A percentile compares a stretch with the other conserved stretches of the same genome.
phyloP scores from a whole-genome alignment of 2,329 filamentous ascomycete genomes.

The Hymenoscyphus linearis region DNA sequence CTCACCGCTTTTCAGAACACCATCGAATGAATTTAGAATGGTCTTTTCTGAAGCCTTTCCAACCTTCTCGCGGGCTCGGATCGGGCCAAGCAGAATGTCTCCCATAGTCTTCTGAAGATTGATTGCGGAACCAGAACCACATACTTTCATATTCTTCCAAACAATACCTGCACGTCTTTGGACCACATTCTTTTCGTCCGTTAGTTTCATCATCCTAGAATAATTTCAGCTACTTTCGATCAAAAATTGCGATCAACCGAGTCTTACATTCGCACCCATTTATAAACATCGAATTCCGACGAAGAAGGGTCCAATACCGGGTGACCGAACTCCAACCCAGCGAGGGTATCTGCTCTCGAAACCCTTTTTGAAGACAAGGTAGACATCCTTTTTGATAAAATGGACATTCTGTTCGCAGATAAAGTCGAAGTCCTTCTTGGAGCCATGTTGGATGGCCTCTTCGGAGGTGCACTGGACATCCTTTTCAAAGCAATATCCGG shows the following conservation, averaged over 20 bases:
- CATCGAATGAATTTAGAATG: constrained; percentile 61
- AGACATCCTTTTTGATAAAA: no score
- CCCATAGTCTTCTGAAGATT: constrained; percentile 65
- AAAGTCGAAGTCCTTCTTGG: no score
- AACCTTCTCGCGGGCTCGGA: constrained; percentile 52
- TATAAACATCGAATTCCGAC: constrained; percentile 48
- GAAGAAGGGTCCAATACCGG: constrained; percentile 47
- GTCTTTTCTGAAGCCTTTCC: constrained; percentile 47
- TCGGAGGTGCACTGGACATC: no score
- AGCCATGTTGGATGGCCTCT: no score
- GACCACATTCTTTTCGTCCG: constrained; percentile 51
- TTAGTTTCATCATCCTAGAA: constrained; percentile 35
- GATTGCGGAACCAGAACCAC: constrained; percentile 59
- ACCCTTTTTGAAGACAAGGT: no score
- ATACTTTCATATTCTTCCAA: constrained; percentile 61
- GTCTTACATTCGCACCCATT: constrained; percentile 41
- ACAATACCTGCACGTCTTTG: constrained; percentile 52
- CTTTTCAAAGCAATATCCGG: no score
- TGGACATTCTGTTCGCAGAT: no score
- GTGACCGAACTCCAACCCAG: constrained; percentile 39
- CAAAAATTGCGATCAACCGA: background rate
- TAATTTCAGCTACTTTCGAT: background rate
- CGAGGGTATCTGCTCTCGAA: constrained; percentile 24
- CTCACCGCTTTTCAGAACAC: constrained; percentile 58
- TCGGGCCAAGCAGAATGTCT: constrained; percentile 51